phyloP scores from a whole-genome alignment of 768 basidiomycete species.

The Kwoniella pini region DNA sequence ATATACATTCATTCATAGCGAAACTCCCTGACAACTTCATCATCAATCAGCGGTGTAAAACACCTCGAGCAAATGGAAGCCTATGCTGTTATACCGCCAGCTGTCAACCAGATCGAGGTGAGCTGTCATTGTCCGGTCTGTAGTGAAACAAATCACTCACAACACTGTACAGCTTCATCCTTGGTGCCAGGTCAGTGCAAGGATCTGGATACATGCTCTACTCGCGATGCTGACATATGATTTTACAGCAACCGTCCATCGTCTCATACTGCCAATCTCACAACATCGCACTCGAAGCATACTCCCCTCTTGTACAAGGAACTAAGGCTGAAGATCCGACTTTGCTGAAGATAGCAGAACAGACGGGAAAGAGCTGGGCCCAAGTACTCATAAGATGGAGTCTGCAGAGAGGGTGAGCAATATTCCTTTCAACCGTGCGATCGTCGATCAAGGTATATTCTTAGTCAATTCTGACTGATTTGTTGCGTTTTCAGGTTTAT shows the following conservation, averaged over 20 bases:
- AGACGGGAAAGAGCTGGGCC: conserved; percentile 54
- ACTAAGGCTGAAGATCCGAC: conserved; percentile 42
- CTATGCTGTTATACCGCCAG: conserved; percentile 43
- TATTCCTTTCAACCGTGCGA: not conserved
- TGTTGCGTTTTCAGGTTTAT: conserved; percentile 63
- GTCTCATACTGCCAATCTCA: conserved; percentile 41
- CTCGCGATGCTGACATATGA: not conserved
- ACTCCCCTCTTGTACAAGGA: conserved; percentile 48
- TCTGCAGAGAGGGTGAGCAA: conserved; percentile 57
- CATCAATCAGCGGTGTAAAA: conserved; percentile 36
- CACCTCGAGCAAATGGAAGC: conserved; percentile 48
- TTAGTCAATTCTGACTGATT: too few species aligned
- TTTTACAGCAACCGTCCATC: conserved; percentile 36
- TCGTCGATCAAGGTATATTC: too few species aligned
- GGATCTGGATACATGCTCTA: not conserved
- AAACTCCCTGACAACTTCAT: too few species aligned
- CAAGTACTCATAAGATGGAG: conserved; percentile 59
- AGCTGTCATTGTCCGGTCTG: conserved; percentile 1
- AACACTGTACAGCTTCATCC: conserved; percentile 34
- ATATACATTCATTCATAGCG: too few species aligned
- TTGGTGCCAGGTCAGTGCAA: conserved; percentile 39
- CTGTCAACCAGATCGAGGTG: conserved; percentile 49
- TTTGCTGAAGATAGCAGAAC: conserved; percentile 38
- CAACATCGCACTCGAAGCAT: conserved; percentile 49
- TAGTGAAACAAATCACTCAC: not conserved